Evolutionary conservation across 306 rosid genomes (phyloP).

Genomic region (Carpinus fangiana): DNA sequence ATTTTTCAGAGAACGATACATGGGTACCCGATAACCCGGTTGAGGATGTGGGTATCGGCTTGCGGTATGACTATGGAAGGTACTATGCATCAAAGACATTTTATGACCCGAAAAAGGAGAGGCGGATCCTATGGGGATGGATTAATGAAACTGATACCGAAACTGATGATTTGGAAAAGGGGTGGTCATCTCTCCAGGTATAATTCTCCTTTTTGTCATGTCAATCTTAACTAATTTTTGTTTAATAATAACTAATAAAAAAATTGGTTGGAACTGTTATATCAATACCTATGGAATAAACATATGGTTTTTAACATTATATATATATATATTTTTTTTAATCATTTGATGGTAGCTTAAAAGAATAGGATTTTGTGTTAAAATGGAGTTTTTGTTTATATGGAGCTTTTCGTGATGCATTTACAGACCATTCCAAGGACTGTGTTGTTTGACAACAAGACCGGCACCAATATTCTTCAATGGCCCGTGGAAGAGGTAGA

Average conservation of each 20-base stretch:
- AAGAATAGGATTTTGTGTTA: too few relatives aligned
- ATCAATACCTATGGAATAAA: too few relatives aligned
- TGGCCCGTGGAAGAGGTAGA: slow-evolving; percentile 93
- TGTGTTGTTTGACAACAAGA: slow-evolving; percentile 67
- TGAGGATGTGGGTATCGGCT: slow-evolving; percentile 81
- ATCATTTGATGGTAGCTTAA: too few relatives aligned
- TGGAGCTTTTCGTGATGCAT: neutral
- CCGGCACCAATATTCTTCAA: slow-evolving; percentile 57
- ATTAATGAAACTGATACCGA: slow-evolving; percentile 70
- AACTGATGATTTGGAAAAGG: slow-evolving; percentile 57
- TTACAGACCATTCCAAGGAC: slow-evolving; percentile 72
- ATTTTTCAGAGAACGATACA: slow-evolving; percentile 54
- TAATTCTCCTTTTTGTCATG: too few relatives aligned
- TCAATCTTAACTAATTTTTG: too few relatives aligned
- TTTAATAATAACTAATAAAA: too few relatives aligned
- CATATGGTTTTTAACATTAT: too few relatives aligned
- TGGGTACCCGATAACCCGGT: slow-evolving; percentile 90
- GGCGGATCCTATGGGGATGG: slow-evolving; percentile 83
- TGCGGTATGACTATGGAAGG: slow-evolving; percentile 68
- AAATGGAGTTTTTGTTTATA: too few relatives aligned
- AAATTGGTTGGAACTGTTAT: too few relatives aligned
- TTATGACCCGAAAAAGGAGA: slow-evolving; percentile 58
- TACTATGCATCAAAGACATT: slow-evolving; percentile 87
- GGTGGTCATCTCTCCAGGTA: slow-evolving; percentile 92
- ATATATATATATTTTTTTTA: too few relatives aligned